Conservation (phyloP, 306 rosid species). For the Trifolium fragiferum region DNA sequence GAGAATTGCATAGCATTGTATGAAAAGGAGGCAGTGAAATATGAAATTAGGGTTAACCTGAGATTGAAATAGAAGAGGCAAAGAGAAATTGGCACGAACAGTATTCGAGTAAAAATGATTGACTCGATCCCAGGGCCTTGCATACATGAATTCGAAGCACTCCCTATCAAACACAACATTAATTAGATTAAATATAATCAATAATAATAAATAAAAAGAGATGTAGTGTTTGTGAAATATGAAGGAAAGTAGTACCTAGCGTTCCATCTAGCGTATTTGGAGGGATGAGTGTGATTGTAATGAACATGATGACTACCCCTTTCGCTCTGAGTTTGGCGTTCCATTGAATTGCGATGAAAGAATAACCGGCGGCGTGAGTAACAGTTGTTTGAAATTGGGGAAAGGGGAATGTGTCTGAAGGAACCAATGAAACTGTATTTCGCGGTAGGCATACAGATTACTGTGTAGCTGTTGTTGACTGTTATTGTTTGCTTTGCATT, state of each 20-base stretch:
- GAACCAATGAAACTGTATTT: background rate
- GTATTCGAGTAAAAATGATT: conserved; percentile 61
- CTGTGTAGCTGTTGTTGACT: too few species aligned
- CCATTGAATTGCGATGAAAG: background rate
- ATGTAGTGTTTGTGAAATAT: background rate
- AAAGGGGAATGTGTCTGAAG: background rate
- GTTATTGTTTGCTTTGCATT: too few species aligned
- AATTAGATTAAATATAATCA: background rate
- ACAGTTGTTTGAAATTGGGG: background rate
- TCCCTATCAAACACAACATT: conserved; percentile 51
- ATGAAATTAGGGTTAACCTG: conserved; percentile 49
- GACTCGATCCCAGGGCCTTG: conserved; percentile 78
- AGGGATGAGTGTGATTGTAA: conserved; percentile 75
- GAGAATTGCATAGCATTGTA: background rate
- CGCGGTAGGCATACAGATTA: background rate
- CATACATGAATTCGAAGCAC: conserved; percentile 73
- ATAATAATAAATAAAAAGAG: too few species aligned
- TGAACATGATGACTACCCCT: conserved; percentile 41
- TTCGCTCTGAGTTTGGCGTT: background rate
- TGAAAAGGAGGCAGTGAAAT: background rate
- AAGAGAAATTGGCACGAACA: conserved; percentile 56
- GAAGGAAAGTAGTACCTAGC: conserved; percentile 51
- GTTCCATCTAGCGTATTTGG: conserved; percentile 69
- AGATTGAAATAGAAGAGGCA: conserved; percentile 55
- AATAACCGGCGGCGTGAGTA: background rate